These are phyloP conservation scores for Cucumis sativus DNA, from an alignment of 306 rosid genomes.

Conservation along the genomic window DNA sequence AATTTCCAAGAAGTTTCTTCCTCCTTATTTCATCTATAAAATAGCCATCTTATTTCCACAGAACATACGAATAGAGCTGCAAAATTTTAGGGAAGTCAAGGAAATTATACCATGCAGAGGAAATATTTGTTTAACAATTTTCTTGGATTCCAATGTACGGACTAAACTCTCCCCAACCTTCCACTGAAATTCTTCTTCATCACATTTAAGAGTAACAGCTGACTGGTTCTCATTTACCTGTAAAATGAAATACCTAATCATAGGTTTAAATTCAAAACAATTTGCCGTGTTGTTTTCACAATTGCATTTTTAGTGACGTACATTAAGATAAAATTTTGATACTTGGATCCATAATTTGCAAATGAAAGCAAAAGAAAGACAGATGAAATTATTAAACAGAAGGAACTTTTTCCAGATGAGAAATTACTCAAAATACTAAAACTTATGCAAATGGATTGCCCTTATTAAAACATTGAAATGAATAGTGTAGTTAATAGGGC, in stretches of 20 bases:
- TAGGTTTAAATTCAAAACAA: background rate
- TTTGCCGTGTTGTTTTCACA: background rate
- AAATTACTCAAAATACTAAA: background rate
- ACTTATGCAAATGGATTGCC: background rate
- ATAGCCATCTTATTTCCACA: conserved; percentile 21
- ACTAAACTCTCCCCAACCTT: conserved; percentile 60
- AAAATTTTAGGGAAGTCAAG: conserved; percentile 11
- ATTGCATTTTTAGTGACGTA: background rate
- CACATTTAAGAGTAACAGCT: conserved; percentile 35
- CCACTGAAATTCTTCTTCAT: conserved; percentile 47
- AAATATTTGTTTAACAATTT: conserved; percentile 67
- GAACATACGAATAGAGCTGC: conserved; percentile 9
- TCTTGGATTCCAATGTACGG: conserved; percentile 56
- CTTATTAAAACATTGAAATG: background rate
- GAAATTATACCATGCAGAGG: conserved; percentile 79
- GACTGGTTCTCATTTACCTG: conserved; percentile 55
- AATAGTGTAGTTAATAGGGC: background rate
- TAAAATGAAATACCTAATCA: conserved; percentile 9
- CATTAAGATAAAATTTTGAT: background rate
- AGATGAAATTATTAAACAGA: background rate
- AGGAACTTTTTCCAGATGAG: background rate
- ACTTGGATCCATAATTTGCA: background rate
- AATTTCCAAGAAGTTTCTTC: conserved; percentile 61
- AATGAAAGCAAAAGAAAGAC: background rate
- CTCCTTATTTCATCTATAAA: conserved; percentile 68